Base-by-base conservation (phyloP, 805 yeast genomes). In the Peterozyma toletana region DNA sequence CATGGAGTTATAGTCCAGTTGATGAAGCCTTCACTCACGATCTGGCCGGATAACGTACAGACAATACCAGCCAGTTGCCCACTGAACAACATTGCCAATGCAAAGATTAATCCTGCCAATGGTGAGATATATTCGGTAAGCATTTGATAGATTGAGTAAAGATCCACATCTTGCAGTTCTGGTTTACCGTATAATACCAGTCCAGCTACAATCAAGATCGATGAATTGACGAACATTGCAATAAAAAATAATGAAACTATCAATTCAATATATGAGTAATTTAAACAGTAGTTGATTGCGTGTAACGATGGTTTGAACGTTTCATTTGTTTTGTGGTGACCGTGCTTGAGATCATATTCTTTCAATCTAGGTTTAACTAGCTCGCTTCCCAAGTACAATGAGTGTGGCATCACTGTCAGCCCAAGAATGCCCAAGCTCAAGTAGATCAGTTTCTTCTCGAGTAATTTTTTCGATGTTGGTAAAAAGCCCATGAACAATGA, bases 41-140 rank as follows among this genome's bases (percentile, higher is more conserved):
- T 86, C 59, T 89, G 96, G 33, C 96, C 96, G 2, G 96, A 90
- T 54, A 90, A 72, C 0, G 96, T 90, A 57, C 96, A 89, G 15
- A 89, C 95, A 35, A 91, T 86, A 36, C 96, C 96, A 2, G 96
- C 96, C 54, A 93, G 83, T 57, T 89, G 91, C n/a, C 97, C 97
- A 11, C 91, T 82, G 58, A 86, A 89, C 38, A 89, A 67, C 63
- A 89, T 75, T 1, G 96, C 96, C 40, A 88, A 63, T 0, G 96
- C 96, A 68, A 90, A 89, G 0, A 89, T 82, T 9, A 86, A 67
- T 5, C 96, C 97, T 0, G 96, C 97, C 5, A 89, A 78, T 13
- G 86, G 83, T 1, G 95, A 85, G 35, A 89, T 70, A 54, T 85
- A 86, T 30, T 70, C 66, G 5, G 78, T 70, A 27, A 89, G 71